Evolutionary conservation across 495 filamentous ascomycete species (phyloP), one percentile per base, ranked within the genome.

Genomic region (Paragyromitra xinjiangensis): DNA sequence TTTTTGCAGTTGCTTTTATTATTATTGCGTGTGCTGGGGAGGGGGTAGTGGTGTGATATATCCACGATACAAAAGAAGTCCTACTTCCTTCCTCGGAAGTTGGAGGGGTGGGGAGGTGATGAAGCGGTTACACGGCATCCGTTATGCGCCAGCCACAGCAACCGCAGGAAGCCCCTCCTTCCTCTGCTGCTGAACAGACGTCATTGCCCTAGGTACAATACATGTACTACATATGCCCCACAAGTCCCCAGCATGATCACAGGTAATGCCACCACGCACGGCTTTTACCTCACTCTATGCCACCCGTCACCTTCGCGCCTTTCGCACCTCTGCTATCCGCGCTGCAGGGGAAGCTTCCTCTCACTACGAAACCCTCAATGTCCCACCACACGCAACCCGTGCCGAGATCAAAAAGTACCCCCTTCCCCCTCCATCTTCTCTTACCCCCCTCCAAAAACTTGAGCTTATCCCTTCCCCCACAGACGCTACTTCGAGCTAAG

Each of bases 401-500:
- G 85, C 84, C 2, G 93, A 96, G 55, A 94, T 99, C 63, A 99
- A 98, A 83, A 94, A 92, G 93, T 93, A 83, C 24, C 81, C 71
- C 11, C 59, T n/a, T 19, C 19, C 4, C 48, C 14, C 8, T n/a
- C 48, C 42, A 9, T 58, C 29, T 53, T 22, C 50, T 53, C 19
- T 22, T 53, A 24, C 55, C 69, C 42, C n/a, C 24, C n/a, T 16
- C 19, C 19, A 22, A 26, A 51, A 16, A 42, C 77, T 82, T 39
- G 81, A 63, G 37, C 59, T 44, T 22, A 63, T 44, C 16, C 7
- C 69, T 12, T 12, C 11, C 39, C 12, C 50, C 12, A 67, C 72
- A 92, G 91, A 79, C 90, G 94, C 87, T 99, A 96, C 89, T 98
- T 97, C 88, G 81, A 86, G 78, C 92, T 99, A 83, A 97, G 94